Conservation (phyloP, 1,284 basidiomycete species). For the Lignosus rhinocerotis region DNA sequence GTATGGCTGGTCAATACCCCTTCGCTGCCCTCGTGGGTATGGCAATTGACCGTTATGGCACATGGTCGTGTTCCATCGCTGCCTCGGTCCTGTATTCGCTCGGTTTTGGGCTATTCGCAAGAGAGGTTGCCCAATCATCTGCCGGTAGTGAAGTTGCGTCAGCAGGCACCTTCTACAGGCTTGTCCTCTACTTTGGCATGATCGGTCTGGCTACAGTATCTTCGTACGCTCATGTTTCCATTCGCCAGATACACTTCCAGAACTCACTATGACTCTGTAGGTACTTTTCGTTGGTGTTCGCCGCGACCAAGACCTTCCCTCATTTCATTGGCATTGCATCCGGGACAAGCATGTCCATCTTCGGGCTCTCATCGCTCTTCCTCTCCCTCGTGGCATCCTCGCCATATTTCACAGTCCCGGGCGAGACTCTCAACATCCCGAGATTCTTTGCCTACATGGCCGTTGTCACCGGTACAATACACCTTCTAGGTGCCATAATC, state of each 20-base stretch:
- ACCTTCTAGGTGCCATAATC: conserved; percentile 48
- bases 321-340: conserved; percentile 63
- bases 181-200: conserved; percentile 61
- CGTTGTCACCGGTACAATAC: conserved; percentile 49
- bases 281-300: conserved; percentile 74
- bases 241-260: not conserved
- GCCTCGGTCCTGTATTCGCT: conserved; percentile 57
- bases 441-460: conserved; percentile 60
- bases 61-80: conserved; percentile 64
- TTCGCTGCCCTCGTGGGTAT: conserved; percentile 61
- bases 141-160: conserved; percentile 41
- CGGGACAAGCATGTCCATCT: conserved; percentile 67
- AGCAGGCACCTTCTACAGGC: conserved; percentile 46
- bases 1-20: conserved; percentile 71
- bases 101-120: conserved; percentile 64
- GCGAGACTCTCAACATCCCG: conserved; percentile 54
- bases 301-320: conserved; percentile 71
- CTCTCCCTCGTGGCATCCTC: conserved; percentile 63
- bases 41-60: conserved; percentile 57
- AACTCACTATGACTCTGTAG: conserved; percentile 36
- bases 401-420: conserved; percentile 50
- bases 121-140: conserved; percentile 49
- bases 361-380: conserved; percentile 75
- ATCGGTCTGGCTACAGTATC: conserved; percentile 67
- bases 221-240: conserved; percentile 49